These are phyloP conservation scores for Magnaporthales sp. DNA, from an alignment of 2,329 filamentous ascomycete species.

Conservation along the genomic window DNA sequence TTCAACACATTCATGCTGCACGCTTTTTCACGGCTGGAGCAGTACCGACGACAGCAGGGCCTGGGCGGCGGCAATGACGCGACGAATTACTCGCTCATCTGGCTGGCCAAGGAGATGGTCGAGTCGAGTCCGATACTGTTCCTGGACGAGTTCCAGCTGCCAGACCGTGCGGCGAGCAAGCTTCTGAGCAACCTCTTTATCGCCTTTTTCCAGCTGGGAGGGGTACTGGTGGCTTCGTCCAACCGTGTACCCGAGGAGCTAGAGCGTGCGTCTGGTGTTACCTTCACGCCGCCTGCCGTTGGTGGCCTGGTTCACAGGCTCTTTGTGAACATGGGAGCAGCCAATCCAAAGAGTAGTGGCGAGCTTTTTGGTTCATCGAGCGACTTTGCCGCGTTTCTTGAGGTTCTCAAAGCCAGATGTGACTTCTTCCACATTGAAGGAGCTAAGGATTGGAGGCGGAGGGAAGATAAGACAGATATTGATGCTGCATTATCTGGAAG, in stretches of 20 bases:
- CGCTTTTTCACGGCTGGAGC: conserved; percentile 62
- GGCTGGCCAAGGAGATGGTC: conserved; percentile 68
- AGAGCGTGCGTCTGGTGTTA: conserved; percentile 63
- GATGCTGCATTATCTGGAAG: neutral
- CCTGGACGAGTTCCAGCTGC: conserved; percentile 76
- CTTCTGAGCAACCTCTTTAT: conserved; percentile 73
- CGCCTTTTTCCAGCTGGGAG: conserved; percentile 72
- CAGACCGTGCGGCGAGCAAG: conserved; percentile 68
- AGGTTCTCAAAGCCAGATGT: conserved; percentile 67
- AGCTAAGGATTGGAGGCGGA: conserved; percentile 59
- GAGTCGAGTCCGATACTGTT: conserved; percentile 70
- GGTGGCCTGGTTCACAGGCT: conserved; percentile 40
- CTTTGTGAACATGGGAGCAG: conserved; percentile 11
- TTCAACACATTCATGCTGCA: conserved; percentile 85
- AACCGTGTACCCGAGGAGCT: conserved; percentile 80
- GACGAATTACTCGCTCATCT: conserved; percentile 58
- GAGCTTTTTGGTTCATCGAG: conserved; percentile 52
- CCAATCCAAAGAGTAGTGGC: conserved; percentile 25
- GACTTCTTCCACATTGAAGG: conserved; percentile 82
- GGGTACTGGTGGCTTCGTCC: conserved; percentile 70
- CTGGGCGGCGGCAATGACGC: neutral
- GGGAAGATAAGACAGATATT: conserved; percentile 29
- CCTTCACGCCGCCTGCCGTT: conserved; percentile 50
- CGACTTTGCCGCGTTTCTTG: conserved; percentile 68
- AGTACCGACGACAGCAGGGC: conserved; percentile 35